Percentiles rank a stretch among this genome's conserved stretches.
phyloP scores from a whole-genome alignment of 2,329 filamentous ascomycete species.

The Trichoderma sp. region DNA sequence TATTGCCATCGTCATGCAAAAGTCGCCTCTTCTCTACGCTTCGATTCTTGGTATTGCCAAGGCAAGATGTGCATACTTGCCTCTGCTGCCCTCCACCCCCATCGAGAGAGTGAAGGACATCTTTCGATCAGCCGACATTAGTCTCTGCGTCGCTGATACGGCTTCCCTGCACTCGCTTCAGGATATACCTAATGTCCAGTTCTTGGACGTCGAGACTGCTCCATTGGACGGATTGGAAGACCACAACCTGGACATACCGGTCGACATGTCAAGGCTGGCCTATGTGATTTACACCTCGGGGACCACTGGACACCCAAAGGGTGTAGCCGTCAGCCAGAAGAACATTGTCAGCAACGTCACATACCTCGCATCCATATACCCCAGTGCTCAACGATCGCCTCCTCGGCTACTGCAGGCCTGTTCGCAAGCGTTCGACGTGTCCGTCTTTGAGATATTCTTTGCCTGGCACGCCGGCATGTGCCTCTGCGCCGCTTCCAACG shows the following conservation, averaged over 20 bases:
- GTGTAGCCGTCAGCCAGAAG: constrained; percentile 73
- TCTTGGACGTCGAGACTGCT: constrained; percentile 42
- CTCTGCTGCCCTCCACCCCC: constrained; percentile 73
- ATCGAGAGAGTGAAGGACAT: constrained; percentile 62
- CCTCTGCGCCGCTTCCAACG: constrained; percentile 74
- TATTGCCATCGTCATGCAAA: constrained; percentile 77
- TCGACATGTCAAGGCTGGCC: constrained; percentile 57
- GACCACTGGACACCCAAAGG: constrained; percentile 78
- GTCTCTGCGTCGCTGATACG: constrained; percentile 48
- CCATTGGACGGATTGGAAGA: constrained; percentile 37
- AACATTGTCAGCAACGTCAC: constrained; percentile 79
- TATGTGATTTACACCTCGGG: constrained; percentile 86
- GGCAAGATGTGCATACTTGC: constrained; percentile 76
- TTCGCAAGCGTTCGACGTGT: constrained; percentile 84
- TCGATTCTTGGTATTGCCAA: constrained; percentile 76
- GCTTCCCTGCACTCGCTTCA: constrained; percentile 31
- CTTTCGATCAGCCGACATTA: constrained; percentile 59
- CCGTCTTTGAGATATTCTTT: constrained; percentile 89
- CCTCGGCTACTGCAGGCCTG: constrained; percentile 78
- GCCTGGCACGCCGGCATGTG: constrained; percentile 78
- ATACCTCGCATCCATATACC: constrained; percentile 67
- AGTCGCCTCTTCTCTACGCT: constrained; percentile 71
- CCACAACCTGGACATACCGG: constrained; percentile 43
- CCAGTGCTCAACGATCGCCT: constrained; percentile 43
- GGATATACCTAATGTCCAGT: constrained; percentile 29